These are phyloP conservation scores for Stagonosporopsis vannaccii DNA, from an alignment of 2,329 filamentous ascomycete genomes.

Conservation along the genomic window DNA sequence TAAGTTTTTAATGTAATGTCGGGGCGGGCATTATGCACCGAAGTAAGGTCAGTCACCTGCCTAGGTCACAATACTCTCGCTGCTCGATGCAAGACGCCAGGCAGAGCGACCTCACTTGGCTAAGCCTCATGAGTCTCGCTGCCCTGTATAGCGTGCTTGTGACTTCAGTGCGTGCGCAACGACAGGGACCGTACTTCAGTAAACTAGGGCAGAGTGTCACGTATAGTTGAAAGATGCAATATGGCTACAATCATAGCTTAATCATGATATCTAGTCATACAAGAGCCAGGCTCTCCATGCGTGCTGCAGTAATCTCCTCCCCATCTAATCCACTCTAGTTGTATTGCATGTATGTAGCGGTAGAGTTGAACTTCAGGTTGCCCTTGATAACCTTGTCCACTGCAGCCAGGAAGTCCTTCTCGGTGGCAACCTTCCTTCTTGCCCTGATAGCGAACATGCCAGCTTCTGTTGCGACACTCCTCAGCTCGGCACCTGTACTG, in stretches of 20 bases:
- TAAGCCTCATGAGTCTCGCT: too few relatives aligned
- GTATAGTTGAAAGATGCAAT: conserved; percentile 4
- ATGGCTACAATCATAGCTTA: conserved; percentile 10
- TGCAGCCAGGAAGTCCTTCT: conserved; percentile 97
- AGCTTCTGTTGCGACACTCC: conserved; percentile 96
- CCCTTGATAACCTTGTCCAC: conserved; percentile 99
- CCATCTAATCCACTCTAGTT: conserved; percentile 69
- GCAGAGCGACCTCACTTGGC: too few relatives aligned
- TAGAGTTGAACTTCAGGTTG: conserved; percentile 99
- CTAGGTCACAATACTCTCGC: too few relatives aligned
- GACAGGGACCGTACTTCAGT: too few relatives aligned
- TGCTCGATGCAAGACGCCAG: too few relatives aligned
- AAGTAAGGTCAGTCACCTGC: too few relatives aligned
- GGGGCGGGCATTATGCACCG: too few relatives aligned
- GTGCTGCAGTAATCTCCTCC: neutral
- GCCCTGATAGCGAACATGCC: conserved; percentile 98
- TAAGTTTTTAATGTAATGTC: too few relatives aligned
- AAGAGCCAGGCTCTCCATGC: conserved; percentile 3
- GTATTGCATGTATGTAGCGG: conserved; percentile 98
- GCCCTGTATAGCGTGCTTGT: too few relatives aligned
- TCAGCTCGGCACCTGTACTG: conserved; percentile 92
- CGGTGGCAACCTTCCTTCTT: conserved; percentile 93
- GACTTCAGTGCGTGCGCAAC: too few relatives aligned
- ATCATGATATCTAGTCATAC: conserved; percentile 19
- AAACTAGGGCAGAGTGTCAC: neutral